These are phyloP conservation scores for Chlorella sorokiniana DNA, from an alignment of 139 green algal species.

Conservation along the genomic window DNA sequence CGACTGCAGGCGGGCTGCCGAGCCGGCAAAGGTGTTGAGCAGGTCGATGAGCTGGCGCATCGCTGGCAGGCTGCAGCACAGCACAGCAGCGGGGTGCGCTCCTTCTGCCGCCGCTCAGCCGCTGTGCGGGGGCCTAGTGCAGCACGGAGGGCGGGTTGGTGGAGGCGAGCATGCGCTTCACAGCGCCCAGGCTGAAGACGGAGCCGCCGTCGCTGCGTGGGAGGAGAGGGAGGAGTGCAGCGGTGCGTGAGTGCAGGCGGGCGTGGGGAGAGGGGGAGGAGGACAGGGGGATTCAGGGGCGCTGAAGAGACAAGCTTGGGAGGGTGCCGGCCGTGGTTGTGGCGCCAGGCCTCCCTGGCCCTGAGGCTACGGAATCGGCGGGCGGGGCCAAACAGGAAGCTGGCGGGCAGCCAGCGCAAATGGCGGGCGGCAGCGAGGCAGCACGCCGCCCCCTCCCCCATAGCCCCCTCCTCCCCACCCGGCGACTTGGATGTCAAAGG, in stretches of 20 bases:
- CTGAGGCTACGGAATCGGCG: neutral
- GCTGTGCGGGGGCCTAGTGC: constrained; percentile 29
- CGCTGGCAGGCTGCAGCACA: neutral
- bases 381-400: neutral
- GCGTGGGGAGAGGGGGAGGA: neutral
- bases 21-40: constrained; percentile 15
- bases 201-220: constrained; percentile 38
- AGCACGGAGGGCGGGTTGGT: constrained; percentile 68
- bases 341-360: neutral
- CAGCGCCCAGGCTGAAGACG: constrained; percentile 58
- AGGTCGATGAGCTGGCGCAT: constrained; percentile 17
- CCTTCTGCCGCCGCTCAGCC: neutral
- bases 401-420: neutral
- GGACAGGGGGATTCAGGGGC: too few species aligned
- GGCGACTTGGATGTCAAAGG: constrained; percentile 84
- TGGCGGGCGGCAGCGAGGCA: too few species aligned
- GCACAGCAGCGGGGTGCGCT: too few species aligned
- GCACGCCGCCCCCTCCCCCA: too few species aligned
- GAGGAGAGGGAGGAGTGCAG: neutral
- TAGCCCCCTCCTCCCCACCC: constrained; percentile 20
- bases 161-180: constrained; percentile 69
- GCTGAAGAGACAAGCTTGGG: too few species aligned
- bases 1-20: neutral
- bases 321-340: too few species aligned
- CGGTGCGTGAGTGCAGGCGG: neutral